A percentile compares a stretch with the other conserved stretches of the same genome.
These are phyloP conservation scores for Craterostigma plantagineum DNA, from an alignment of 257 asterid genomes.

Conservation along the genomic window DNA sequence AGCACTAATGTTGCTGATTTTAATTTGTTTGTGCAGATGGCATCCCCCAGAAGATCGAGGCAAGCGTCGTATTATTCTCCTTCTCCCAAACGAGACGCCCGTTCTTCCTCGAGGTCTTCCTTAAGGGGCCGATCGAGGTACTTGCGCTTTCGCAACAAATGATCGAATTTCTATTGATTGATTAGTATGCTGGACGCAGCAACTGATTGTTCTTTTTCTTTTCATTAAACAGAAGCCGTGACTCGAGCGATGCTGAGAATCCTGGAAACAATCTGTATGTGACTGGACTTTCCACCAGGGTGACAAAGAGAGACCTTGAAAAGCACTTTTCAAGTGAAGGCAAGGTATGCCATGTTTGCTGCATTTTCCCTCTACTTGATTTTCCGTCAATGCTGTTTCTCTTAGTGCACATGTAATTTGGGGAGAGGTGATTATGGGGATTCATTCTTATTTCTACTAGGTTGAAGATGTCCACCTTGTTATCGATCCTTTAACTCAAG, in stretches of 20 bases:
- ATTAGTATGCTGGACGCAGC: not conserved
- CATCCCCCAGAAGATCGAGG: slow-evolving; percentile 60
- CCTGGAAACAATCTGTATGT: slow-evolving; percentile 92
- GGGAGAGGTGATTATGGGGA: too few species aligned
- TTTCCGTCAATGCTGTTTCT: too few species aligned
- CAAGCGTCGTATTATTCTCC: slow-evolving; percentile 42
- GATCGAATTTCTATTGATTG: not conserved
- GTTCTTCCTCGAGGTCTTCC: slow-evolving; percentile 41
- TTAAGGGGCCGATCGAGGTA: slow-evolving; percentile 77
- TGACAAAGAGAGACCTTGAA: slow-evolving; percentile 52
- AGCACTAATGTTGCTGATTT: not conserved
- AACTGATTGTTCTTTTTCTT: not conserved
- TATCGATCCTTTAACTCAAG: slow-evolving; percentile 64
- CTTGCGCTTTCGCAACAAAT: not conserved
- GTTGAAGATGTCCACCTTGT: slow-evolving; percentile 77
- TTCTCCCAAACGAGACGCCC: slow-evolving; percentile 20
- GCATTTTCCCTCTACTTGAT: not conserved
- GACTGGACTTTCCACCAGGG: slow-evolving; percentile 68
- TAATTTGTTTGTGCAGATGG: slow-evolving; percentile 42
- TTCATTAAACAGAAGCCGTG: slow-evolving; percentile 28
- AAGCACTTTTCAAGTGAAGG: slow-evolving; percentile 75
- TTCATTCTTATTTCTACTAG: slow-evolving; percentile 11
- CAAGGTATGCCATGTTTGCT: slow-evolving; percentile 18
- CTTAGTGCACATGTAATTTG: too few species aligned
- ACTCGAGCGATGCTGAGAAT: slow-evolving; percentile 61